These are phyloP conservation scores for Didymella segeticola DNA, from an alignment of 2,329 filamentous ascomycete species.

Conservation along the genomic window DNA sequence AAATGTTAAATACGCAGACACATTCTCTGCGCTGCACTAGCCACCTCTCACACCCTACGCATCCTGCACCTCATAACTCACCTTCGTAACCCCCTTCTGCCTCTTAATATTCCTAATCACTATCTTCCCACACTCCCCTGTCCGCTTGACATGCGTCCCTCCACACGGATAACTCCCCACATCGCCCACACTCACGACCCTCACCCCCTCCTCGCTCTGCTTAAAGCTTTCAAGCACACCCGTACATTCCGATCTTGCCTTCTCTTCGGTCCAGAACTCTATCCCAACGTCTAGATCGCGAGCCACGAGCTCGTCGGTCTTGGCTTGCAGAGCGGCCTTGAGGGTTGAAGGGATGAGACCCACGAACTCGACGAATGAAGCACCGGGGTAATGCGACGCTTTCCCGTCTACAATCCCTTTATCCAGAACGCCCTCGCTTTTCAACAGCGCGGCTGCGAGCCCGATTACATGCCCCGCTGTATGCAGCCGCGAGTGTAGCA, in stretches of 20 bases:
- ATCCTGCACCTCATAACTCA: slow-evolving; percentile 55
- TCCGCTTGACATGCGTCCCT: slow-evolving; percentile 73
- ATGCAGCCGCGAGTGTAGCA: slow-evolving; percentile 71
- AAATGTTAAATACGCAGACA: not conserved
- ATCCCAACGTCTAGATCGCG: slow-evolving; percentile 54
- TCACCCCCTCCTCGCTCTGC: slow-evolving; percentile 48
- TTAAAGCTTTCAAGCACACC: slow-evolving; percentile 51
- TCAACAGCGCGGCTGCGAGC: slow-evolving; percentile 67
- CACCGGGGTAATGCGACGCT: slow-evolving; percentile 73
- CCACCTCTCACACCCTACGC: slow-evolving; percentile 6
- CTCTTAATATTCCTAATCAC: slow-evolving; percentile 72
- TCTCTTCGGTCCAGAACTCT: slow-evolving; percentile 71
- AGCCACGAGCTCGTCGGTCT: slow-evolving; percentile 65
- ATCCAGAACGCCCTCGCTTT: slow-evolving; percentile 52
- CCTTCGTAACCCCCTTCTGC: slow-evolving; percentile 67
- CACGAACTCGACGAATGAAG: slow-evolving; percentile 70
- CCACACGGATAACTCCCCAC: slow-evolving; percentile 76
- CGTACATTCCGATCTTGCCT: slow-evolving; percentile 56
- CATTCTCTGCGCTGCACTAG: not conserved
- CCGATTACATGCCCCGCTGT: slow-evolving; percentile 78
- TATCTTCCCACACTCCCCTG: slow-evolving; percentile 65
- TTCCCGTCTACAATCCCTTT: slow-evolving; percentile 69
- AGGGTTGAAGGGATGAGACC: slow-evolving; percentile 67
- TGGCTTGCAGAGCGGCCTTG: slow-evolving; percentile 61
- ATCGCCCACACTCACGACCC: slow-evolving; percentile 73